phyloP scores from a whole-genome alignment of 179 eudicot genomes.

The Patellifolia procumbens region DNA sequence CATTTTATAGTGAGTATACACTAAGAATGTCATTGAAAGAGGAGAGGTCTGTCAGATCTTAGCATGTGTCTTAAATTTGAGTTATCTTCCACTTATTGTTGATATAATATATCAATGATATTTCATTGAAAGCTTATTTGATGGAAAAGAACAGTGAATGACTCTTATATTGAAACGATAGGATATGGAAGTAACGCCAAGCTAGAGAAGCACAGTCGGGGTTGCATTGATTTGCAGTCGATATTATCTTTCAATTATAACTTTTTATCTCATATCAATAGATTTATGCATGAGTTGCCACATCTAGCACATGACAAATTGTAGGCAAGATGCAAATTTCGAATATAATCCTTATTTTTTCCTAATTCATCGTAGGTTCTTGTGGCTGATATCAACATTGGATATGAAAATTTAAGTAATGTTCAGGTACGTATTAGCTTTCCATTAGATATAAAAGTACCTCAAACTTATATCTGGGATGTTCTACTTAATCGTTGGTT shows the following conservation, averaged over 20 bases:
- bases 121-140: background rate
- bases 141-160: background rate
- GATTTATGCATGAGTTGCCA: background rate
- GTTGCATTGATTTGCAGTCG: background rate
- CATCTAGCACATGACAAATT: background rate
- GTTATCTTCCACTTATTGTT: background rate
- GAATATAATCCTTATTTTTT: background rate
- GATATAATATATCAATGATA: background rate
- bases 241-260: background rate
- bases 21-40: too few relatives aligned
- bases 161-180: background rate
- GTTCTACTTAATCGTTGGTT: background rate
- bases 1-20: too few relatives aligned
- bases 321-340: background rate
- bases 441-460: background rate
- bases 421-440: constrained; percentile 53
- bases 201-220: background rate
- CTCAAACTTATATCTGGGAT: background rate
- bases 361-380: constrained; percentile 56
- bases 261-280: background rate
- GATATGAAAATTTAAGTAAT: constrained; percentile 88
- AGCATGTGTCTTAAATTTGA: background rate
- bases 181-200: background rate
- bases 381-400: constrained; percentile 86
- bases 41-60: background rate